A percentile compares a stretch with the other conserved stretches of the same genome.
These are phyloP conservation scores for Rhodocollybia butyracea DNA, from an alignment of 768 basidiomycete genomes.

Conservation along the genomic window DNA sequence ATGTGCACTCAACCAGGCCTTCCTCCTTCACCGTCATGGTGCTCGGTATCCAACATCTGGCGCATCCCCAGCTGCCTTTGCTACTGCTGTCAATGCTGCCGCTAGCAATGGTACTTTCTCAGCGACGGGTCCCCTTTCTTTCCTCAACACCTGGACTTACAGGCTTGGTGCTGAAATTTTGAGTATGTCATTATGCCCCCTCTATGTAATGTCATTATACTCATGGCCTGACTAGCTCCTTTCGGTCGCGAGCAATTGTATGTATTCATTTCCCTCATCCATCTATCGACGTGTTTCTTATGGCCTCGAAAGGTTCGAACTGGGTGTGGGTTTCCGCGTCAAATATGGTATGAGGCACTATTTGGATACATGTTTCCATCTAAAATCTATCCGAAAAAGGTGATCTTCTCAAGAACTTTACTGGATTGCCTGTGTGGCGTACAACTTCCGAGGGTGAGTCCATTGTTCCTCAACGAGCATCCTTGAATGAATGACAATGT, in stretches of 20 bases:
- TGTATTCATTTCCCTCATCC: constrained; percentile 15
- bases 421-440: constrained; percentile 55
- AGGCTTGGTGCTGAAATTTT: constrained; percentile 74
- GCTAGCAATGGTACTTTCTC: constrained; percentile 41
- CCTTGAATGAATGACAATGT: background rate
- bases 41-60: constrained; percentile 55
- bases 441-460: constrained; percentile 52
- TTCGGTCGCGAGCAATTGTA: constrained; percentile 73
- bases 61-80: constrained; percentile 42
- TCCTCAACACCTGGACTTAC: constrained; percentile 75
- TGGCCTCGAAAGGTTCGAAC: constrained; percentile 29
- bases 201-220: background rate
- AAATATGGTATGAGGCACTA: constrained; percentile 56
- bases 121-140: constrained; percentile 52
- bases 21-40: constrained; percentile 68
- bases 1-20: constrained; percentile 46
- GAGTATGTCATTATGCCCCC: background rate
- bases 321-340: constrained; percentile 56
- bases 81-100: constrained; percentile 41
- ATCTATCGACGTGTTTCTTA: background rate
- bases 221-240: constrained; percentile 38
- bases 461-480: background rate
- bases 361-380: constrained; percentile 12
- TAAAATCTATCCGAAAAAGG: constrained; percentile 13
- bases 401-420: constrained; percentile 39